Evolutionary conservation across 495 filamentous ascomycete genomes (phyloP).

Genomic region (Annulohypoxylon maeteangense): DNA sequence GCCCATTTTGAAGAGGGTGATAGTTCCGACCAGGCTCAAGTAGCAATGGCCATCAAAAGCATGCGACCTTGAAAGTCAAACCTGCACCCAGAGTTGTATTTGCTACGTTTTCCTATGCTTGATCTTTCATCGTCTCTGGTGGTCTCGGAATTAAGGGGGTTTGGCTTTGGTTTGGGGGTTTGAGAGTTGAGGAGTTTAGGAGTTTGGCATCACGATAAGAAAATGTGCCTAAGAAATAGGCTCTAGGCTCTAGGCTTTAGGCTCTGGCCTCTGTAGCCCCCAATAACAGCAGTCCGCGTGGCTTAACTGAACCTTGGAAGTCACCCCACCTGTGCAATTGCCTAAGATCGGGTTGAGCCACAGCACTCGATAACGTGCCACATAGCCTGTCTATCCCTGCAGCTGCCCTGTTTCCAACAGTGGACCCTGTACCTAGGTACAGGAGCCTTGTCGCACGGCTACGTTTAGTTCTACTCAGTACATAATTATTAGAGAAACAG

Average conservation of each 20-base stretch:
- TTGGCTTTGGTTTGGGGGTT: not conserved
- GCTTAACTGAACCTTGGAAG: not conserved
- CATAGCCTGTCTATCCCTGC: not conserved
- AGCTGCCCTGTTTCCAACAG: not conserved
- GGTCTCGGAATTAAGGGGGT: too few relatives aligned
- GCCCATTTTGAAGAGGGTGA: too few relatives aligned
- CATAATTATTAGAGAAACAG: not conserved
- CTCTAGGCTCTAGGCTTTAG: too few relatives aligned
- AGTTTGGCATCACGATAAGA: not conserved
- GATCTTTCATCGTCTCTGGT: too few relatives aligned
- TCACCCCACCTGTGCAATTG: too few relatives aligned
- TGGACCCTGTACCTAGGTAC: not conserved
- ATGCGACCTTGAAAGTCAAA: too few relatives aligned
- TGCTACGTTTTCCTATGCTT: too few relatives aligned
- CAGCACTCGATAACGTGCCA: conserved; percentile 1
- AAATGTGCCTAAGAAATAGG: not conserved
- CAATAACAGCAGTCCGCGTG: not conserved
- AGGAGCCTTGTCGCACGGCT: conserved; percentile 40
- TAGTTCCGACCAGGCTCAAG: too few relatives aligned
- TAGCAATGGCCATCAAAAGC: too few relatives aligned
- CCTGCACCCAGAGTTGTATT: too few relatives aligned
- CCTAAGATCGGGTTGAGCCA: too few relatives aligned
- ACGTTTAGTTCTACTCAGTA: not conserved
- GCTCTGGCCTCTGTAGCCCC: too few relatives aligned
- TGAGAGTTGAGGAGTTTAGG: not conserved